phyloP scores from a whole-genome alignment of 768 basidiomycete genomes.

The Tremella yokohamensis region DNA sequence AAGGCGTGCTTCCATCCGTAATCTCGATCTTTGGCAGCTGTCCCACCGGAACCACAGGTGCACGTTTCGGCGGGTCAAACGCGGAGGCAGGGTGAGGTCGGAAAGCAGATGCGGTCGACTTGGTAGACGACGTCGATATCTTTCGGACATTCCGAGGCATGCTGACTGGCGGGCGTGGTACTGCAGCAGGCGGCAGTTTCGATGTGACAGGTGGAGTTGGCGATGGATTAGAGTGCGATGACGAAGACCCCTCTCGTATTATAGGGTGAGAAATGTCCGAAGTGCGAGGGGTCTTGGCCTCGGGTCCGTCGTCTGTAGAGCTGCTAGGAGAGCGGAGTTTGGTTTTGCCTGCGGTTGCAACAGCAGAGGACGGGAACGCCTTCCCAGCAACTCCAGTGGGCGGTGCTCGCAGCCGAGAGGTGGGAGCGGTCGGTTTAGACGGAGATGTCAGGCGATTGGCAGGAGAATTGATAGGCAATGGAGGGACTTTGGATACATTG shows the following conservation, averaged over 20 bases:
- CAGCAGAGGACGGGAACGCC: neutral
- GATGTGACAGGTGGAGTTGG: neutral
- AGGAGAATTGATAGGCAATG: neutral
- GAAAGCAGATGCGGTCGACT: slow-evolving; percentile 7
- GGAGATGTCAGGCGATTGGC: slow-evolving; percentile 3
- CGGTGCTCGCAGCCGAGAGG: neutral
- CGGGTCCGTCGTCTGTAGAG: slow-evolving; percentile 26
- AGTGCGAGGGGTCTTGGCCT: slow-evolving; percentile 22
- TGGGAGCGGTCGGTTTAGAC: neutral
- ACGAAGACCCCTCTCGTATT: slow-evolving; percentile 5
- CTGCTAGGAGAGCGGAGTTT: slow-evolving; percentile 19
- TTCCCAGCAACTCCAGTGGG: neutral
- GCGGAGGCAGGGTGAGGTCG: slow-evolving; percentile 39
- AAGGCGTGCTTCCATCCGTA: slow-evolving; percentile 20
- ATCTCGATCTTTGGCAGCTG: slow-evolving; percentile 14
- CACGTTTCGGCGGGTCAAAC: slow-evolving; percentile 37
- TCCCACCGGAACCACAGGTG: neutral
- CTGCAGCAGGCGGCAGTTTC: slow-evolving; percentile 13
- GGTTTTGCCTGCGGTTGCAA: neutral
- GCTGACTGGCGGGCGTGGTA: neutral
- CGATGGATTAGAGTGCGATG: slow-evolving; percentile 1
- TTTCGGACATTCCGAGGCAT: slow-evolving; percentile 18
- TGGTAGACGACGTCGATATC: slow-evolving; percentile 9
- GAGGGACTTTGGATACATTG: slow-evolving; percentile 2
- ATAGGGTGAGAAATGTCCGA: slow-evolving; percentile 10